A percentile compares a stretch with the other conserved stretches of the same genome.
Conservation (phyloP, 352 stramenopile genomes). For the Pythium rhizo-oryzae region DNA sequence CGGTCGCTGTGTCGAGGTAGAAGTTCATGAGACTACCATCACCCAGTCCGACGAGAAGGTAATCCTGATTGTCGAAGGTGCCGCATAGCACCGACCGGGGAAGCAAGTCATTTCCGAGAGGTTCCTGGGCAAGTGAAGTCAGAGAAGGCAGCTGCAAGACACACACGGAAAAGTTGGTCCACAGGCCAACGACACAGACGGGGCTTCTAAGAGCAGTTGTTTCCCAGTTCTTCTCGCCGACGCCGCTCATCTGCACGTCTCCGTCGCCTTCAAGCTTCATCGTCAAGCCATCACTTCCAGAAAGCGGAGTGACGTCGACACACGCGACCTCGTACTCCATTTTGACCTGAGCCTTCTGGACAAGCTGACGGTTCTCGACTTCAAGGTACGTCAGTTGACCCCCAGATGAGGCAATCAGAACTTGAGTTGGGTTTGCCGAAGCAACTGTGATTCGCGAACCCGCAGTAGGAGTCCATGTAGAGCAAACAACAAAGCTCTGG, state of each 20-base stretch:
- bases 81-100: slow-evolving; percentile 90
- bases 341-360: slow-evolving; percentile 59
- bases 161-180: slow-evolving; percentile 93
- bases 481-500: slow-evolving; percentile 55
- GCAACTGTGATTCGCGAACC: slow-evolving; percentile 82
- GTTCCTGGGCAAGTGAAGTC: slow-evolving; percentile 59
- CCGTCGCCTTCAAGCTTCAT: slow-evolving; percentile 33
- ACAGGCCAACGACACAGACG: slow-evolving; percentile 88
- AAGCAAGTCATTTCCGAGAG: slow-evolving; percentile 80
- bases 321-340: slow-evolving; percentile 97
- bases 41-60: slow-evolving; percentile 96
- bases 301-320: slow-evolving; percentile 86
- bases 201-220: slow-evolving; percentile 48
- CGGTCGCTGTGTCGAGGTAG: slow-evolving; percentile 57
- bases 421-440: slow-evolving; percentile 89
- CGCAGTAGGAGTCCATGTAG: slow-evolving; percentile 76
- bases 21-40: slow-evolving; percentile 96
- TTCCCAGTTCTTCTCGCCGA: slow-evolving; percentile 58
- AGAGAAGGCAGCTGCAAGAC: slow-evolving; percentile 85
- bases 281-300: not conserved
- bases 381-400: slow-evolving; percentile 92
- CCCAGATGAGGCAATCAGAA: slow-evolving; percentile 91
- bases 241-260: slow-evolving; percentile 65
- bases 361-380: slow-evolving; percentile 57
- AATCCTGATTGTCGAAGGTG: slow-evolving; percentile 83